phyloP scores from a whole-genome alignment of 768 basidiomycete species.

The Rhizopogon vesiculosus region DNA sequence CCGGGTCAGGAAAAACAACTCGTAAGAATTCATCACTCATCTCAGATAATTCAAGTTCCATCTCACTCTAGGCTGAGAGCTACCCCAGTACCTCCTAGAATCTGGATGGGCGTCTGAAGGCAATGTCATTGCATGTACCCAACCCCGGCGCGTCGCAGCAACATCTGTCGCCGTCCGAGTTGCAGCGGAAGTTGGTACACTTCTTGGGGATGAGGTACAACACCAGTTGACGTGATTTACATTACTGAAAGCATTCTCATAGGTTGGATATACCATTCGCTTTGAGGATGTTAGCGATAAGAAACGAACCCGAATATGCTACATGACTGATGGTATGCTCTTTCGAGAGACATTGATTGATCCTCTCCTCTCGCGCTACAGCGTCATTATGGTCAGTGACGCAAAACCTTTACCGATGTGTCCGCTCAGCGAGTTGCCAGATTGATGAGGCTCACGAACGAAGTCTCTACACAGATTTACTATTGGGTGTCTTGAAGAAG shows the following conservation, averaged over 20 bases:
- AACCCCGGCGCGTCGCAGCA: conserved; percentile 90
- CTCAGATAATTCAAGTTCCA: neutral
- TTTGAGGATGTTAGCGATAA: conserved; percentile 92
- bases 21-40: conserved; percentile 47
- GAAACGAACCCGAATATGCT: conserved; percentile 82
- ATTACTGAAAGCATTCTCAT: conserved; percentile 17
- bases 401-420: neutral
- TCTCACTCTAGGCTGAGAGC: conserved; percentile 46
- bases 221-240: neutral
- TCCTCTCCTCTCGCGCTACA: conserved; percentile 87
- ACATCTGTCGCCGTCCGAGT: conserved; percentile 91
- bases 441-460: conserved; percentile 98
- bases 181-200: conserved; percentile 84
- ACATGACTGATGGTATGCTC: conserved; percentile 98
- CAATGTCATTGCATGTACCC: conserved; percentile 87
- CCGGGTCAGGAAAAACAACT: conserved; percentile 97
- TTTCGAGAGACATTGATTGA: conserved; percentile 93
- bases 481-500: conserved; percentile 94
- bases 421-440: conserved; percentile 32
- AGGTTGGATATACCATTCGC: conserved; percentile 98
- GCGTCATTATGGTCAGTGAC: conserved; percentile 83
- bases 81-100: conserved; percentile 93
- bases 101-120: conserved; percentile 88
- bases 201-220: conserved; percentile 84
- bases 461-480: conserved; percentile 90